phyloP scores from a whole-genome alignment of 768 basidiomycete species.

The Tricholoma terreum region DNA sequence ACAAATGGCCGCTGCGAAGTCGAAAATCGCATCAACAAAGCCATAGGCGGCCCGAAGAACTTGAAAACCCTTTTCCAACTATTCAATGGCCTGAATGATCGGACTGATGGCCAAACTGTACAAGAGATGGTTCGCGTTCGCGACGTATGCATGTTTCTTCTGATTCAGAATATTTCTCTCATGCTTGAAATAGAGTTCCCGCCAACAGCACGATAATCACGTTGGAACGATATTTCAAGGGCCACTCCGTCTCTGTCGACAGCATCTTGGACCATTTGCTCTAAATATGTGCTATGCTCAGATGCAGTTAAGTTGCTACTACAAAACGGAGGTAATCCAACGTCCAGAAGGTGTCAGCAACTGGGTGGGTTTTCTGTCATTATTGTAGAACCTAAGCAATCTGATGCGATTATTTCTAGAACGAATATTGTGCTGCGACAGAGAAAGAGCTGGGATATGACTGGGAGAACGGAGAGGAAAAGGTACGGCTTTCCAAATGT shows the following conservation, averaged over 20 bases:
- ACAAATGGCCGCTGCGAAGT: constrained; percentile 31
- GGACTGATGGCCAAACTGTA: constrained; percentile 14
- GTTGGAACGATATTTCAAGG: constrained; percentile 24
- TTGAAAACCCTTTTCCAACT: constrained; percentile 19
- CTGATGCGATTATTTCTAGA: too few species aligned
- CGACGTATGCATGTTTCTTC: constrained; percentile 12
- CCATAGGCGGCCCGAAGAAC: constrained; percentile 18
- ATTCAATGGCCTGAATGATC: constrained; percentile 19
- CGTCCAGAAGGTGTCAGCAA: constrained; percentile 16
- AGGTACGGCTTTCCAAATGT: too few species aligned
- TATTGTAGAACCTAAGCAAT: too few species aligned
- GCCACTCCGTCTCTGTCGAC: constrained; percentile 17
- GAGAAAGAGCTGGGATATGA: constrained; percentile 13
- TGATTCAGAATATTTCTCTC: too few species aligned
- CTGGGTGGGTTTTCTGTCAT: too few species aligned
- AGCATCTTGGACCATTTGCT: constrained; percentile 27
- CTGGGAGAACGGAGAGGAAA: constrained; percentile 17
- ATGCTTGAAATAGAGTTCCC: constrained; percentile 22
- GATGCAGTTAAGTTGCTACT: constrained; percentile 29
- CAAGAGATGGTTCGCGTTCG: constrained; percentile 15
- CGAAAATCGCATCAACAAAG: constrained; percentile 24
- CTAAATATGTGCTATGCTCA: constrained; percentile 25
- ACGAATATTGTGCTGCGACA: not conserved
- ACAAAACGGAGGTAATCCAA: constrained; percentile 19
- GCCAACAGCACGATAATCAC: constrained; percentile 18